Base-by-base conservation (phyloP, 2,329 filamentous ascomycete species). In the Penicillium corylophilum region DNA sequence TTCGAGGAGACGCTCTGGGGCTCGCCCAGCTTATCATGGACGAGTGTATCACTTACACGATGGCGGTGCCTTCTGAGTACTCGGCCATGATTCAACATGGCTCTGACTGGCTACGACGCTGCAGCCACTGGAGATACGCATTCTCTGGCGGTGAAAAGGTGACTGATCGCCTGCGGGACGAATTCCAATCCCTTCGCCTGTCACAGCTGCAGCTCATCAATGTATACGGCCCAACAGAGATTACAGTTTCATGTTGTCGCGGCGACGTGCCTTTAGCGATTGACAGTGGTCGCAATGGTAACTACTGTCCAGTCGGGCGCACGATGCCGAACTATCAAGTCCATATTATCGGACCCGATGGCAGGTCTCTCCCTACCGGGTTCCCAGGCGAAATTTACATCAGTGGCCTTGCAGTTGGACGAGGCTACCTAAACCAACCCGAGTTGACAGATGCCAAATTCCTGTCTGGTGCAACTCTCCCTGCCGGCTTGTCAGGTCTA, bases 331-430 rank as follows among this genome's bases (percentile, higher is more conserved):
- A 76, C 54, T 72, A 70, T 42, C 46, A 54, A 0, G 64, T 78
- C 1, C 56, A 63, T 24, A 44, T 61, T 36, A 18, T 79, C 0
- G 76, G 78, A 53, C 52, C 67, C 3, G 35, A 74, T 1, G 44
- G 65, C 38, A 52, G 69, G 3, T 68, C 70, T 3, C 62, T 75
- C 1, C 74, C 77, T 0, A 31, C 65, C 9, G 76, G 77, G 0
- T 44, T 70, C 2, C 58, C 68, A 0, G 79, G 79, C 4, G 76
- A 80, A 53, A 65, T 80, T 5, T 66, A 43, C 28, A 65, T 80
- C 29, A 71, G 60, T 22, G 65, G 68, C n/a, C 55, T 54, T 31
- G 61, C 65, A 12, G 61, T 66, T 1, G 50, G 61, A 1, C n/a
- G 36, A 2, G 64, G 62, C 1, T 67, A 67, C 46, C 33, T 61